These are phyloP conservation scores for Lithospermum erythrorhizon DNA, from an alignment of 257 asterid species.

Conservation along the genomic window DNA sequence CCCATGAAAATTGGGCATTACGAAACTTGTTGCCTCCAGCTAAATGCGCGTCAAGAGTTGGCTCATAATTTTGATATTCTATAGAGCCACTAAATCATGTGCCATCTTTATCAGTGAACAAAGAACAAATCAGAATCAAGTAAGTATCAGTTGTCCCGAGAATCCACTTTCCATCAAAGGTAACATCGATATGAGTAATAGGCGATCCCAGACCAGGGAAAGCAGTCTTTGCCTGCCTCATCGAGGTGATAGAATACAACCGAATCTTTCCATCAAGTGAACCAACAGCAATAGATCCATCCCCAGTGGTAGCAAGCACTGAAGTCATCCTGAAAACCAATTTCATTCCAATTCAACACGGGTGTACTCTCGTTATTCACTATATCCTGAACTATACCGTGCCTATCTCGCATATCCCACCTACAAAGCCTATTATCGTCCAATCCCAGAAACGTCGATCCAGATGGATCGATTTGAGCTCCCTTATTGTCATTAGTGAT, in stretches of 20 bases:
- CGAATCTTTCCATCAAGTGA: slow-evolving; percentile 96
- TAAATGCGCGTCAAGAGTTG: slow-evolving; percentile 72
- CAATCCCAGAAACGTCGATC: slow-evolving; percentile 88
- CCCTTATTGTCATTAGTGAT: slow-evolving; percentile 80
- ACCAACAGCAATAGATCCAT: slow-evolving; percentile 92
- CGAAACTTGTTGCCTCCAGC: slow-evolving; percentile 83
- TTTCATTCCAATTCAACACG: slow-evolving; percentile 91
- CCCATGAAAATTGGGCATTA: slow-evolving; percentile 96
- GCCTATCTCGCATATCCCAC: slow-evolving; percentile 98
- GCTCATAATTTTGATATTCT: slow-evolving; percentile 82
- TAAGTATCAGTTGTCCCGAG: slow-evolving; percentile 87
- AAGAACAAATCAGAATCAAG: slow-evolving; percentile 67
- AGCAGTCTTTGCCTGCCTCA: slow-evolving; percentile 97
- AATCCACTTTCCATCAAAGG: slow-evolving; percentile 95
- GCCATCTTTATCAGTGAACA: slow-evolving; percentile 82
- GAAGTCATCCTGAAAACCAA: slow-evolving; percentile 90
- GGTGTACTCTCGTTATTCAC: slow-evolving; percentile 65
- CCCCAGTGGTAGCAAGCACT: slow-evolving; percentile 97
- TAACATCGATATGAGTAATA: slow-evolving; percentile 89
- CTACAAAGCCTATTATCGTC: slow-evolving; percentile 86
- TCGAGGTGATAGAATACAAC: slow-evolving; percentile 70
- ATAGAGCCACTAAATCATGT: slow-evolving; percentile 86
- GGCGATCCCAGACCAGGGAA: slow-evolving; percentile 96
- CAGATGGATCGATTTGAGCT: slow-evolving; percentile 93
- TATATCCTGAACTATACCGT: slow-evolving; percentile 68